Conservation (phyloP, 371 early-diverging fungal species). For the Syncephalastrum contaminatum region DNA sequence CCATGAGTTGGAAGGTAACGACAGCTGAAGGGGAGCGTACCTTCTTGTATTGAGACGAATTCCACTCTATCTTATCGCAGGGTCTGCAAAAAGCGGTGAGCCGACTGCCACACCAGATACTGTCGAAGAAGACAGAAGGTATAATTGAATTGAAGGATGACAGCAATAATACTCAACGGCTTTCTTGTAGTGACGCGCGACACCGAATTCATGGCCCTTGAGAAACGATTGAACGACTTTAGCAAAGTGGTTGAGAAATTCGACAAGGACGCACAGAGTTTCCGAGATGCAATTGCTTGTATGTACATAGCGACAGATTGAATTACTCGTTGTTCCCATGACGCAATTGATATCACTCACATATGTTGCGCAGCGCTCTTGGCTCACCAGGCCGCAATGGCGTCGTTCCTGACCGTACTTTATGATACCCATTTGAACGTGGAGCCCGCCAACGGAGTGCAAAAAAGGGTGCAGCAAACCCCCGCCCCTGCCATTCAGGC, state of each 20-base stretch:
- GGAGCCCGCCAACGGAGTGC: constrained; percentile 31
- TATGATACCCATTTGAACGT: constrained; percentile 42
- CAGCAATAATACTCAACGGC: not conserved
- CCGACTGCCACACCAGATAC: constrained; percentile 35
- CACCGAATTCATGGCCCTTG: constrained; percentile 63
- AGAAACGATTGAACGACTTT: constrained; percentile 59
- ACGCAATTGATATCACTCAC: not conserved
- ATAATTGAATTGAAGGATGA: not conserved
- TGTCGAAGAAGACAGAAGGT: constrained; percentile 50
- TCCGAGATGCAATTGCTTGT: constrained; percentile 74
- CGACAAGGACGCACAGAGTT: constrained; percentile 66
- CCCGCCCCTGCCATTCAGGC: constrained; percentile 62
- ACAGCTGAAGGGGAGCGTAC: not conserved
- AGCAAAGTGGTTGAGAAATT: constrained; percentile 58
- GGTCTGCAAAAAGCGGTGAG: constrained; percentile 26
- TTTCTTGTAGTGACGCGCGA: constrained; percentile 61
- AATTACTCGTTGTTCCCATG: not conserved
- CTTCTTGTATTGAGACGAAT: not conserved
- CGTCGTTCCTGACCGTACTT: constrained; percentile 61
- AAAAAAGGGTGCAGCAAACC: constrained; percentile 46
- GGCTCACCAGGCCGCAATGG: constrained; percentile 69
- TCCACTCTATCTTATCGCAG: constrained; percentile 4
- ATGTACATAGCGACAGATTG: constrained; percentile 5
- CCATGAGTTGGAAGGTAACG: constrained; percentile 34
- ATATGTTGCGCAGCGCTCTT: constrained; percentile 48